Evolutionary conservation across 257 asterid species (phyloP).

Genomic region (Ilex asprella): DNA sequence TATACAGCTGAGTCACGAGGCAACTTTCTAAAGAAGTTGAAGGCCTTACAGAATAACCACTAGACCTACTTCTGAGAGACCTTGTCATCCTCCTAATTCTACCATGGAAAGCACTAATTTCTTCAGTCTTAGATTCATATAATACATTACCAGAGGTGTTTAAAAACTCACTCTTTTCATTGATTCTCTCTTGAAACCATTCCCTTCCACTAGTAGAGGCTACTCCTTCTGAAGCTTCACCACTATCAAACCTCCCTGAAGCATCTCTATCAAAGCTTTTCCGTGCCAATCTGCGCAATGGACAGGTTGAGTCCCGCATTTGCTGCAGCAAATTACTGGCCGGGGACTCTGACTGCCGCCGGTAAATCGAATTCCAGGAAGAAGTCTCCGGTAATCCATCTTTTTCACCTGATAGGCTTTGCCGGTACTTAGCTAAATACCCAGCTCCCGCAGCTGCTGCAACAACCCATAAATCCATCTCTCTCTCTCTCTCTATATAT

Average conservation of each 20-base stretch:
- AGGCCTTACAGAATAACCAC: conserved; percentile 12
- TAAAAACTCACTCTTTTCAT: no score
- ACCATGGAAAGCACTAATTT: not conserved
- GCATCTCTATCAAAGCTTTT: not conserved
- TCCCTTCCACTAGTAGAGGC: not conserved
- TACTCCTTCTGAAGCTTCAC: not conserved
- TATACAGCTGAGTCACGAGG: conserved; percentile 15
- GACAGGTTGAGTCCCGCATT: not conserved
- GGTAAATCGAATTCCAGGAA: not conserved
- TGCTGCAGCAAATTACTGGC: not conserved
- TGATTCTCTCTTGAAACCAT: not conserved
- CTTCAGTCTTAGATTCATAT: not conserved
- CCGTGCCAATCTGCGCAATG: not conserved
- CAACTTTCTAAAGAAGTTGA: conserved; percentile 19
- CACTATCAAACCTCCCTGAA: not conserved
- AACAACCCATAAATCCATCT: no score
- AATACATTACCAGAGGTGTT: no score
- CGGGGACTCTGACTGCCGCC: not conserved
- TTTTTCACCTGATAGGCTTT: not conserved
- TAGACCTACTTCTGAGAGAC: conserved; percentile 7
- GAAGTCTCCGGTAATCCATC: not conserved
- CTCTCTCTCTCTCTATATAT: no score
- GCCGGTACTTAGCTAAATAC: not conserved
- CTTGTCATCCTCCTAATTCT: conserved; percentile 11
- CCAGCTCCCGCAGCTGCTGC: not conserved